Evolutionary conservation across 352 stramenopile species (phyloP).

Genomic region (Phytopythium litorale): DNA sequence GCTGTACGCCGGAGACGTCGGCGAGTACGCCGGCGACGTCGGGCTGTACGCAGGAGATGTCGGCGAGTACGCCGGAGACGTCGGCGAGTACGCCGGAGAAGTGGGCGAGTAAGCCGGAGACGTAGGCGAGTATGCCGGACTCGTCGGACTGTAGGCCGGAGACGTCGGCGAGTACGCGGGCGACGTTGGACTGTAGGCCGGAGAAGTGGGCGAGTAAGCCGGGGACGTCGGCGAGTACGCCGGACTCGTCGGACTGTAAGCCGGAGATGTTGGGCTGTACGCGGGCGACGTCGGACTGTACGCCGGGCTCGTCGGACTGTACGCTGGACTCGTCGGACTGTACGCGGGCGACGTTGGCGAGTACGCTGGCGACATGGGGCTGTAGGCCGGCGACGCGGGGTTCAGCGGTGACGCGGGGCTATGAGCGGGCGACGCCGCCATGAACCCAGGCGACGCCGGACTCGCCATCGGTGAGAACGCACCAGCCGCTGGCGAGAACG

Average conservation of each 20-base stretch:
- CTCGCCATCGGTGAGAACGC: constrained; percentile 85
- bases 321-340: constrained; percentile 49
- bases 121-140: constrained; percentile 53
- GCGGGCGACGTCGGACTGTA: constrained; percentile 80
- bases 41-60: constrained; percentile 58
- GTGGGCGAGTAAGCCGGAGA: constrained; percentile 78
- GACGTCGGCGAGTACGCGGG: constrained; percentile 86
- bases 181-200: constrained; percentile 72
- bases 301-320: constrained; percentile 75
- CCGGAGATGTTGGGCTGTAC: constrained; percentile 69
- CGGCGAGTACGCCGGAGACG: constrained; percentile 57
- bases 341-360: constrained; percentile 68
- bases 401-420: constrained; percentile 70
- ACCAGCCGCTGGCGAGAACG: constrained; percentile 87
- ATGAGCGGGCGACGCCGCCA: constrained; percentile 67
- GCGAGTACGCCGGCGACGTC: constrained; percentile 60
- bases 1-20: constrained; percentile 54
- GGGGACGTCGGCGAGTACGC: constrained; percentile 78
- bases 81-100: constrained; percentile 54
- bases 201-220: constrained; percentile 70
- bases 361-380: constrained; percentile 88
- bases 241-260: constrained; percentile 57
- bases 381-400: constrained; percentile 87
- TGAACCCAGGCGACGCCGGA: constrained; percentile 71
- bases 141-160: constrained; percentile 88